A percentile compares a stretch with the other conserved stretches of the same genome.
These are phyloP conservation scores for Lactifluus rugatus DNA, from an alignment of 768 basidiomycete species.

Conservation along the genomic window DNA sequence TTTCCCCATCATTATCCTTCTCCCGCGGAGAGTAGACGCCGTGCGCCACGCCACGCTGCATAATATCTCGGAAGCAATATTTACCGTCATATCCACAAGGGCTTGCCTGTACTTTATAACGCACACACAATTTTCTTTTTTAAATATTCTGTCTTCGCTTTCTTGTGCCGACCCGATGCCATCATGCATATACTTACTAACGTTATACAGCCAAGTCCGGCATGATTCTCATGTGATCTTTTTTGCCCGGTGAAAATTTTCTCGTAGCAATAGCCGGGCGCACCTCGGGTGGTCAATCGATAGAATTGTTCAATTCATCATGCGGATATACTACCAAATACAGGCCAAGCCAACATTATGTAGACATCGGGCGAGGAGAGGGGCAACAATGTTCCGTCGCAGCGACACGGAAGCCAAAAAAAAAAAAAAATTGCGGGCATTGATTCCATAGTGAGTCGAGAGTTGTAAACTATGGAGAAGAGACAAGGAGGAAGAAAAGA, in stretches of 20 bases:
- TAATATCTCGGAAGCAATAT: constrained; percentile 10
- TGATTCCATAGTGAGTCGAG: constrained; percentile 7
- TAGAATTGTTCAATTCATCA: neutral
- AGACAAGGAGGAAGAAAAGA: neutral
- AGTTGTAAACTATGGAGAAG: constrained; percentile 4
- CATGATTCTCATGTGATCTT: neutral
- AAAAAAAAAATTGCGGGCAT: neutral
- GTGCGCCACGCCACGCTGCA: neutral
- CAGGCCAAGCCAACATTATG: constrained; percentile 1
- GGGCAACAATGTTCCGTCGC: neutral
- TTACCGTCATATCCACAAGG: constrained; percentile 4
- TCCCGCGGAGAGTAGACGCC: neutral
- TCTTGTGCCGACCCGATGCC: neutral
- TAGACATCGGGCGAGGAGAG: neutral
- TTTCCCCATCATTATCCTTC: no score
- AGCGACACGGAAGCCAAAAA: neutral
- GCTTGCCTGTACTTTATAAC: constrained; percentile 10
- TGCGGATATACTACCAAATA: constrained; percentile 3
- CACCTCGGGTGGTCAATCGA: neutral
- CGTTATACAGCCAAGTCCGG: no score
- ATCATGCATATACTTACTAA: constrained; percentile 7
- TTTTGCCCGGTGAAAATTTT: neutral
- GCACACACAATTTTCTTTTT: neutral
- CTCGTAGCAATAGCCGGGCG: neutral
- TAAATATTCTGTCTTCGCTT: neutral